Base-by-base conservation (phyloP, 352 stramenopile species). In the Phytophthora kernoviae region DNA sequence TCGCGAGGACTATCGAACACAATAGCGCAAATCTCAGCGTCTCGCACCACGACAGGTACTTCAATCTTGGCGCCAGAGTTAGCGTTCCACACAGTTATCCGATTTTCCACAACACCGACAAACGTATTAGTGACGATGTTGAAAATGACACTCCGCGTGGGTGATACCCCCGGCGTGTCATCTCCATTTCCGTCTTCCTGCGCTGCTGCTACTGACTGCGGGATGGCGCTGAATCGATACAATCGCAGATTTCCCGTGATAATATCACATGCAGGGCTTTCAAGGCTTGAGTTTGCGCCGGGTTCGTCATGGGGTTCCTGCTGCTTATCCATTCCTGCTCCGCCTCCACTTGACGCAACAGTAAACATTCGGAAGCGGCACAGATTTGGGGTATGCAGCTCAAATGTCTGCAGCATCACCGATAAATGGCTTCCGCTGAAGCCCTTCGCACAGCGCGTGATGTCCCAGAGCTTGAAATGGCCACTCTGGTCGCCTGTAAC, bases 381-480 rank as follows among this genome's bases (percentile, higher is more conserved):
- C 5, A 73, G 18, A 46, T 74, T 85, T 1, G 73, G 57, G 9
- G 73, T 76, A 8, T 74, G 63, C 6, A 84, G 49, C 37, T 85
- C 75, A 47, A 88, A 88, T 0, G 65, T 76, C 55, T 88, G 78
- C 40, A 86, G 41, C 41, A 77, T 54, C 0, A 47, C 41, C 5
- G 61, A 58, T 7, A 82, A 36, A 26, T 74, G 65, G 27, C 64
- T 78, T 5, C 70, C 67, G 51, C 58, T 71, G n/a, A 66, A 70
- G 15, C 73, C 62, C 15, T 72, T 75, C 9, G 82, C 63, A 26
- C 77, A 88, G 2, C 74, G 71, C 9, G 70, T 79, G 58, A 96
- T 62, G 17, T 93, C 79, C 87, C 87, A 96, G 21, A 93, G 63
- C 48, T 87, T 86, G 50, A 94, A 91, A 48, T 93, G 75, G 0